Evolutionary conservation across 345 rosid genomes (phyloP).

Genomic region (Gossypium stocksii): DNA sequence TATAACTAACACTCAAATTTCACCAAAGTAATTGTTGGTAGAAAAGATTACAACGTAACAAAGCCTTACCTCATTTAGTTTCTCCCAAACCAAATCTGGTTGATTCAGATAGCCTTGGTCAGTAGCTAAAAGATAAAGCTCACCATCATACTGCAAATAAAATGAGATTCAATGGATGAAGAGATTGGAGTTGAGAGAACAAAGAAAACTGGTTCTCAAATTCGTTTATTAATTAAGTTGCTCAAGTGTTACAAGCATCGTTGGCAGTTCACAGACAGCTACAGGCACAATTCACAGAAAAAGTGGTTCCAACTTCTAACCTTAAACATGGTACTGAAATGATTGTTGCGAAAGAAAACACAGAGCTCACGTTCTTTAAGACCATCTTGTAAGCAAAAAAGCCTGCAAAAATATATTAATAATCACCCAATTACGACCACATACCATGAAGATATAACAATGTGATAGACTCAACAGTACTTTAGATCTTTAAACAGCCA

Average conservation of each 20-base stretch:
- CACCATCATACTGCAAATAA: constrained; percentile 74
- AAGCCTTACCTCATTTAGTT: constrained; percentile 76
- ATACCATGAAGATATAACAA: constrained; percentile 1
- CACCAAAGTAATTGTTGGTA: background rate
- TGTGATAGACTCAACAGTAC: background rate
- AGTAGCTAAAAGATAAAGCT: constrained; percentile 94
- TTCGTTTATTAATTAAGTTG: background rate
- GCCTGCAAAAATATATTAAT: constrained; percentile 45
- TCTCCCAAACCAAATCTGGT: constrained; percentile 97
- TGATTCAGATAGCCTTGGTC: constrained; percentile 96
- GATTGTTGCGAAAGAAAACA: constrained; percentile 96
- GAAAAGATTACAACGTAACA: constrained; percentile 2
- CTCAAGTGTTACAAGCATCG: background rate
- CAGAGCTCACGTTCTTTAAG: constrained; percentile 93
- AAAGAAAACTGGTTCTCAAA: background rate
- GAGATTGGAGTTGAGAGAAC: background rate
- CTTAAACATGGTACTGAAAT: constrained; percentile 99
- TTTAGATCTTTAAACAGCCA: constrained; percentile 18
- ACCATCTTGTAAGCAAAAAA: constrained; percentile 83
- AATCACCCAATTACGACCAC: background rate
- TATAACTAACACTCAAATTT: background rate
- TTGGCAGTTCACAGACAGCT: constrained; percentile 4
- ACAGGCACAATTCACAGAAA: constrained; percentile 6
- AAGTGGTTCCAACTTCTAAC: constrained; percentile 33
- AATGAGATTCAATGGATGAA: constrained; percentile 3